Base-by-base conservation (phyloP, 768 basidiomycete genomes). In the Russula sp. region DNA sequence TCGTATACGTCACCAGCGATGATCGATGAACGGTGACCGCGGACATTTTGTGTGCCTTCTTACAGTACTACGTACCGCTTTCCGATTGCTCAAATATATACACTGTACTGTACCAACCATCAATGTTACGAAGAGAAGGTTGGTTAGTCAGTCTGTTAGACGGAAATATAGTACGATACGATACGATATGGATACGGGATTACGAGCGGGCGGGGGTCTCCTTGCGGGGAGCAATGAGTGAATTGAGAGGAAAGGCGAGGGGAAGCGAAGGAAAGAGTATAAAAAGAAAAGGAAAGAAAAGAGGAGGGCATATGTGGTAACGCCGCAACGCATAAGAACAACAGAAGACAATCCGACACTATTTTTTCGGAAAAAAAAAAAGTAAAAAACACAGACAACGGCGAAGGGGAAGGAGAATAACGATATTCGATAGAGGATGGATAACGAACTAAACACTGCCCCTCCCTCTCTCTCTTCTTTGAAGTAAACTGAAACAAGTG, bases 351-450 rank as follows among this genome's bases (percentile, higher is more conserved):
- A 59, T 38, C 42, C 24, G 44, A 55, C 36, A 60, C 63, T 49
- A 24, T 40, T 18, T 22, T 49, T 60, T 44, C n/a, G 6, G 52
- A 49, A 38, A 59, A 49, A 55, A 20, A 40, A 11, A 58, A 30
- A n/a, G 20, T 5, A 5, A 49, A 57, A 57, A 56, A 42, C 9
- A 53, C 54, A 53, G 38, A 65, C 53, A 48, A 44, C 42, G 40
- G 49, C 64, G 64, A 65, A 65, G 30, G 59, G 55, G 30, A 64
- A 61, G 46, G 59, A 40, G 59, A 65, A 65, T 65, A 65, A 65
- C 64, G 55, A 65, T 65, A 65, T 65, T 65, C 59, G 64, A 65
- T 65, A 65, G 64, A 60, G 57, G 54, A 56, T 50, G 54, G 59
- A 57, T 54, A 64, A 65, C 46, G 58, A 59, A 51, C 59, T 16